Evolutionary conservation across 225 moss, liverwort and hornwort genomes (phyloP).

Genomic region (Straminergon stramineum): DNA sequence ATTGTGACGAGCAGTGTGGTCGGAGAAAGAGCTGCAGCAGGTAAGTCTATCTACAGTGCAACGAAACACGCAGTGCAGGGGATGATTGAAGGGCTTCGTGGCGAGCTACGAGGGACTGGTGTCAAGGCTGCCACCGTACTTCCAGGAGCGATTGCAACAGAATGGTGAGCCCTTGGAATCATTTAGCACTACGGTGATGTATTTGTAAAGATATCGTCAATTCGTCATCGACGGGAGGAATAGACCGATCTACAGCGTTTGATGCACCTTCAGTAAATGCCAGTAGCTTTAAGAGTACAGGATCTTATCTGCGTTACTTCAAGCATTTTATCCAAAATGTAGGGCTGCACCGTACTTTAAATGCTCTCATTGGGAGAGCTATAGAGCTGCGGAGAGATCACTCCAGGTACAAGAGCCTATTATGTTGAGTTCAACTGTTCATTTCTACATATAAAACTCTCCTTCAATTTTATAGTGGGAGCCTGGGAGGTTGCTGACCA

Average conservation of each 20-base stretch:
- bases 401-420: not conserved
- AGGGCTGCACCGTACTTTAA: not conserved
- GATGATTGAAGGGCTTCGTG: constrained; percentile 35
- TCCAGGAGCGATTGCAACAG: constrained; percentile 37
- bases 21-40: constrained; percentile 17
- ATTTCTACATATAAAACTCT: not conserved
- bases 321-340: not conserved
- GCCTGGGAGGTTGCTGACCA: not conserved
- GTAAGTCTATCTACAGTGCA: constrained; percentile 17
- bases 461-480: not conserved
- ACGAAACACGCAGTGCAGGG: constrained; percentile 44
- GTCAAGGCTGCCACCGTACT: constrained; percentile 46
- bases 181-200: not conserved
- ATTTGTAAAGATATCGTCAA: not conserved
- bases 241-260: not conserved
- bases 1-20: constrained; percentile 41
- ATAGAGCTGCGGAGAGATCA: not conserved
- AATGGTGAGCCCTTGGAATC: constrained; percentile 13
- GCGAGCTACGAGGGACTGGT: constrained; percentile 38
- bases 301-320: not conserved
- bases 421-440: not conserved
- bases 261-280: not conserved
- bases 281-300: not conserved
- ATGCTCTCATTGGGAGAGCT: not conserved
- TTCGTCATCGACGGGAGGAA: not conserved